Evolutionary conservation across 1,139 yeast genomes (phyloP), one percentile per base, ranked within the genome.

Genomic region (Taphrina betulina): DNA sequence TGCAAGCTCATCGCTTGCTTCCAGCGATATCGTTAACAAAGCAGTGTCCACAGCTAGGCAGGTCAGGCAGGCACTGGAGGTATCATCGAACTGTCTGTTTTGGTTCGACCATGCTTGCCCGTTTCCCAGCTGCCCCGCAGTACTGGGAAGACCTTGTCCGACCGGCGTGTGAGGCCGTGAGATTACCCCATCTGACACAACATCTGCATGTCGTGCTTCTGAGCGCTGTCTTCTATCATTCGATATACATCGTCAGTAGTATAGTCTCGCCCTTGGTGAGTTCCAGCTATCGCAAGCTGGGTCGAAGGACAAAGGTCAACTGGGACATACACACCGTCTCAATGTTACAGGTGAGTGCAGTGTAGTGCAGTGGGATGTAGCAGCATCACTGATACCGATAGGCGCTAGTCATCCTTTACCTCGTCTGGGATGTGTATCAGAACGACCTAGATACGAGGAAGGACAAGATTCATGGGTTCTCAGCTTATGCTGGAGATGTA

Each of bases 291-390:
- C 75, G 74, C 7, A 64, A 69, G 7, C 72, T 82, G 58, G 67
- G 73, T 31, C 63, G 64, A 29, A 78, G 79, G 60, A 75, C 78
- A 33, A 74, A 74, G 64, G 68, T 83, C 64, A 90, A 92, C 68
- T 87, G 87, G 66, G 95, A 89, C 68, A 83, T 90, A 63, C 96
- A 92, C 69, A 78, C 85, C 19, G 96, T 89, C 2, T 87, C 97
- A 2, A 85, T 85, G 80, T 76, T 89, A 37, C 96, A 92, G 40
- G 54, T 42, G 16, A 33, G 29, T 29, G 28, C 4, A 5, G 14
- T 7, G 14, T 16, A 7, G 5, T 34, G 31, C 31, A 26, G 12
- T 34, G 14, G 19, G 7, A 10, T 34, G 5, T 34, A 8, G 31
- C 31, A 12, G 12, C 10, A 12, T 28, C 5, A 14, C 37, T 34